phyloP scores from a whole-genome alignment of 352 stramenopile species.

The Achlya hypogyna region DNA sequence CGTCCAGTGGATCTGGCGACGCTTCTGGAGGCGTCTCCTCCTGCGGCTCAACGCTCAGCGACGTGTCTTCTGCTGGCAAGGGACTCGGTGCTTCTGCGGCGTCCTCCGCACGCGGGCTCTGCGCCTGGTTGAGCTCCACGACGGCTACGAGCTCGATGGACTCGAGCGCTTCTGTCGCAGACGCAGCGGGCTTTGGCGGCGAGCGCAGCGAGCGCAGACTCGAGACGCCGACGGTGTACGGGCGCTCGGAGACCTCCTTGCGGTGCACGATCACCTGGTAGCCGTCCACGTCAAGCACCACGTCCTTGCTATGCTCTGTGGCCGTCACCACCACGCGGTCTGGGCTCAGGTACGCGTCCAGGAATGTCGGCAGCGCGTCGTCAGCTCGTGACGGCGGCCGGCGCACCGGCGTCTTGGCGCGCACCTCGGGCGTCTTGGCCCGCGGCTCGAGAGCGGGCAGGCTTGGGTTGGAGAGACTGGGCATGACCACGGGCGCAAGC shows the following conservation, averaged over 20 bases:
- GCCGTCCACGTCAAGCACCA: constrained; percentile 3
- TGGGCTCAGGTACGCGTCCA: background rate
- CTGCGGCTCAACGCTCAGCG: no score
- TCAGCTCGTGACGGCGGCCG: background rate
- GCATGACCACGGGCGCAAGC: background rate
- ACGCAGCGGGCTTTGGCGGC: background rate
- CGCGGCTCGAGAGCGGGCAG: background rate
- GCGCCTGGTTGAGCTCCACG: background rate
- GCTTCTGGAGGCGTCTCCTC: no score
- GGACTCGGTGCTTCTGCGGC: no score
- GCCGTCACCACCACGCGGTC: background rate
- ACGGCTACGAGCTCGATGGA: background rate
- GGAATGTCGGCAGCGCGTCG: background rate
- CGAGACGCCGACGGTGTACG: background rate
- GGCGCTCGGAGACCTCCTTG: background rate
- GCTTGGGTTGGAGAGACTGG: background rate
- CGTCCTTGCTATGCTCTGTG: background rate
- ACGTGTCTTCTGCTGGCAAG: no score
- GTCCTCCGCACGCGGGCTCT: no score
- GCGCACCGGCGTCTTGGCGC: background rate
- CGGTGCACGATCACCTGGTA: constrained; percentile 2
- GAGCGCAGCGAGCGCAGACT: background rate
- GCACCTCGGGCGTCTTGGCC: background rate
- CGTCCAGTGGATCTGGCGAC: no score
- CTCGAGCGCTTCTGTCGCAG: background rate